Evolutionary conservation across 257 asterid genomes (phyloP).

Genomic region (Fraxinus excelsior): DNA sequence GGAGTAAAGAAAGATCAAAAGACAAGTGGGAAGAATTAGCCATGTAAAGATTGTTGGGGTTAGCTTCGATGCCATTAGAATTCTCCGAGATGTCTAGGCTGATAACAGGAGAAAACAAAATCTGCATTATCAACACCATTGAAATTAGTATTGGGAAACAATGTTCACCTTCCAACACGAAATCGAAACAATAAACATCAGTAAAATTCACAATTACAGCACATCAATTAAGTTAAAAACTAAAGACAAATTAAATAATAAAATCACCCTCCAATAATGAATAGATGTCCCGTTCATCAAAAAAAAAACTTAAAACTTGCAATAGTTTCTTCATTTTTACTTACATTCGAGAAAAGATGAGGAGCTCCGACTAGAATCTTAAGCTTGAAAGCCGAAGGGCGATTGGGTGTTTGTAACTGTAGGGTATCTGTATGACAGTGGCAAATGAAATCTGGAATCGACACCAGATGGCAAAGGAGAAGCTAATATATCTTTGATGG

Average conservation of each 20-base stretch:
- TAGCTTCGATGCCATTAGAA: slow-evolving; percentile 54
- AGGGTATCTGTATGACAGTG: background rate
- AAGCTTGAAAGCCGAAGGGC: background rate
- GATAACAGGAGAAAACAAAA: background rate
- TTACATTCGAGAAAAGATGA: background rate
- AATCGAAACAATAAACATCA: background rate
- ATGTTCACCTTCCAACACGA: background rate
- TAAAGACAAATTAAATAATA: too few species aligned
- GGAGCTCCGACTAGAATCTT: background rate
- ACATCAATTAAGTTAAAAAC: background rate
- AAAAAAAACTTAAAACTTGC: background rate
- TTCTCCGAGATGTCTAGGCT: background rate
- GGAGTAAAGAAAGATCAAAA: slow-evolving; percentile 73
- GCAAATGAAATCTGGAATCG: background rate
- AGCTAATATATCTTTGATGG: too few species aligned
- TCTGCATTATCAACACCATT: background rate
- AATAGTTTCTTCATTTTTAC: background rate
- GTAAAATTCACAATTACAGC: background rate
- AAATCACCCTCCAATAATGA: background rate
- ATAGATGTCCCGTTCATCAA: background rate
- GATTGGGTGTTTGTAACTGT: background rate
- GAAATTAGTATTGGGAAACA: background rate
- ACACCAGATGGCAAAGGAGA: background rate
- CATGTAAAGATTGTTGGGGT: slow-evolving; percentile 52
- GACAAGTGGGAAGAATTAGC: slow-evolving; percentile 51